Percentiles rank a stretch among this genome's conserved stretches.
Evolutionary conservation across 2,329 filamentous ascomycete species (phyloP).

Genomic region (Colletotrichum tropicale): DNA sequence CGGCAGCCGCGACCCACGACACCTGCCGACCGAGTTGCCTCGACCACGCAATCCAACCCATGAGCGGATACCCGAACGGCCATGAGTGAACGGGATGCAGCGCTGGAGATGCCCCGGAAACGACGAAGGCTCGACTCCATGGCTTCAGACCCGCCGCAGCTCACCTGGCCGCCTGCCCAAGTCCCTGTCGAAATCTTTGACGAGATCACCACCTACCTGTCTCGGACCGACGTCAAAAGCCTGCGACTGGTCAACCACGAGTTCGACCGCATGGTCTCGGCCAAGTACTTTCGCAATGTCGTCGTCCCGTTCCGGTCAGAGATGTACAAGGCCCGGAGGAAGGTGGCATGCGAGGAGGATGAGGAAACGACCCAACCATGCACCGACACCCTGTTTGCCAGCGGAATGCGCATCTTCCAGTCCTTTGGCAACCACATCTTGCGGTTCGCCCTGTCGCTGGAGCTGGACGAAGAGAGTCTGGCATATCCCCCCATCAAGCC

Average conservation of each 20-base stretch:
- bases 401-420: conserved; percentile 65
- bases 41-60: not conserved
- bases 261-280: conserved; percentile 60
- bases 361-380: conserved; percentile 18
- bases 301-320: conserved; percentile 70
- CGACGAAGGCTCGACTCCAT: conserved; percentile 11
- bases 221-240: conserved; percentile 61
- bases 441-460: conserved; percentile 71
- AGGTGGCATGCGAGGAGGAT: not conserved
- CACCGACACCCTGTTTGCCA: conserved; percentile 34
- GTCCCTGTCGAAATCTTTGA: conserved; percentile 69
- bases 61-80: not conserved
- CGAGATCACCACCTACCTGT: conserved; percentile 58
- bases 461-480: conserved; percentile 61
- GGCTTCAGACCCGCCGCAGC: not conserved
- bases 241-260: conserved; percentile 67
- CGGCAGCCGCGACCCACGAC: not conserved
- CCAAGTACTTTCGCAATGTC: conserved; percentile 64
- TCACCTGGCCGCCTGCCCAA: conserved; percentile 33
- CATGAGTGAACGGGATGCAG: not conserved
- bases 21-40: not conserved
- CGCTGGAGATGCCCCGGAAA: conserved; percentile 1
- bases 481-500: conserved; percentile 60
- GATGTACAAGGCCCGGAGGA: conserved; percentile 51
- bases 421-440: conserved; percentile 65